Evolutionary conservation across 1,139 yeast genomes (phyloP).

Genomic region (Protomyces macrosporus): DNA sequence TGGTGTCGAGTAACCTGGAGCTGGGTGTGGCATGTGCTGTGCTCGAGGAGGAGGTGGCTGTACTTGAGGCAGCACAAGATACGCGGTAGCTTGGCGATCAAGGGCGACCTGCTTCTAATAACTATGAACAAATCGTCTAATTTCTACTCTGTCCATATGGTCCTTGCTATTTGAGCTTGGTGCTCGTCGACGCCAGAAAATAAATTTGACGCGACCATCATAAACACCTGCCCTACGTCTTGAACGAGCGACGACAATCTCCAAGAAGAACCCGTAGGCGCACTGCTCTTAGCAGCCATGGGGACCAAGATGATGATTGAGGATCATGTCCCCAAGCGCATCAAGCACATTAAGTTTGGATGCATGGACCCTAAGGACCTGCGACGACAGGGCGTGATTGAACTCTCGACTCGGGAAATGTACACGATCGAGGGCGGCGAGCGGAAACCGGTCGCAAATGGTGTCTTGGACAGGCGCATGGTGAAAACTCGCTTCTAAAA

Average conservation of each 20-base stretch:
- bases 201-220: too few relatives aligned
- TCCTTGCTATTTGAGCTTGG: too few relatives aligned
- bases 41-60: slow-evolving; percentile 7
- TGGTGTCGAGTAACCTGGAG: slow-evolving; percentile 20
- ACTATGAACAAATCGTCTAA: too few relatives aligned
- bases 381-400: slow-evolving; percentile 89
- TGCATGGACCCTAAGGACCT: slow-evolving; percentile 88
- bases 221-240: too few relatives aligned
- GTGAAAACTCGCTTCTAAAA: slow-evolving; percentile 31
- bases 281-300: neutral
- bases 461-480: slow-evolving; percentile 89
- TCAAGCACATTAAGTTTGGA: slow-evolving; percentile 81
- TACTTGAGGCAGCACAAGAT: neutral
- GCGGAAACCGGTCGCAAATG: slow-evolving; percentile 68
- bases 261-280: too few relatives aligned
- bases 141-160: too few relatives aligned
- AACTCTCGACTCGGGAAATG: slow-evolving; percentile 82
- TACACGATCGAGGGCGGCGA: slow-evolving; percentile 79
- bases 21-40: slow-evolving; percentile 15
- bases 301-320: slow-evolving; percentile 25
- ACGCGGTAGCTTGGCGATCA: too few relatives aligned
- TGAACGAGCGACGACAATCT: too few relatives aligned
- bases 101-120: too few relatives aligned
- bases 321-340: slow-evolving; percentile 29
- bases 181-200: too few relatives aligned